Evolutionary conservation across 2,329 filamentous ascomycete genomes (phyloP), one percentile per base, ranked within the genome.

Genomic region (Hirsutella minnesotensis): DNA sequence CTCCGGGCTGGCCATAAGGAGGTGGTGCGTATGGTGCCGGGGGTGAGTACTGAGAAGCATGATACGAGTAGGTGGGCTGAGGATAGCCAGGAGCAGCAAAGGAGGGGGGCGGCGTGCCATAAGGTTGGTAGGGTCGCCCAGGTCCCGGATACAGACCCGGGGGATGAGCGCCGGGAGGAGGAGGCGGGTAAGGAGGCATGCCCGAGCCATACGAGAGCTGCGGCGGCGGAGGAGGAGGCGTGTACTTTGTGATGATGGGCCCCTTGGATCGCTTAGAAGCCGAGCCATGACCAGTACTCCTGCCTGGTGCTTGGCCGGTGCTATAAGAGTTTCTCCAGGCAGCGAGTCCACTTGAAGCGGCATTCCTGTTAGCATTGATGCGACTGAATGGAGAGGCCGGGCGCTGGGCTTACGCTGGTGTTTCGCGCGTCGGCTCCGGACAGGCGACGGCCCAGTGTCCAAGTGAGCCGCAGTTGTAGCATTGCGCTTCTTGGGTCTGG

Each of bases 401-500:
- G 18, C 3, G 39, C 8, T 21, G 27, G 12, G n/a, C 31, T 69
- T 65, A 76, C 73, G 65, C 67, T 49, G 69, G 69, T 38, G 65
- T 63, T 49, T 60, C 56, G 47, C 69, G 60, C 20, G 67, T 70
- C 19, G 68, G 65, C 46, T 73, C 67, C 8, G 70, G 72, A 52
- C 73, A 77, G 40, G 69, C 70, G 41, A 74, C 58, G 12, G 69
- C 61, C 62, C 70, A 75, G 52, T 77, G 73, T 4, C 69, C 68
- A 24, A 59, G 56, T 39, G 57, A 54, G 41, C 71, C 70, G 50
- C 73, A 77, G 51, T 75, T 76, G 54, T 74, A 75, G 55, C 73
- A 77, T 48, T 64, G 56, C 40, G 62, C 52, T 44, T 65, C 61
- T 38, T 63, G 59, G 22, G 59, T 46, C 20, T 53, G 60, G 45